Percentiles rank a stretch among this genome's conserved stretches.
These are phyloP conservation scores for Venturia effusa DNA, from an alignment of 2,329 filamentous ascomycete genomes.

Conservation along the genomic window DNA sequence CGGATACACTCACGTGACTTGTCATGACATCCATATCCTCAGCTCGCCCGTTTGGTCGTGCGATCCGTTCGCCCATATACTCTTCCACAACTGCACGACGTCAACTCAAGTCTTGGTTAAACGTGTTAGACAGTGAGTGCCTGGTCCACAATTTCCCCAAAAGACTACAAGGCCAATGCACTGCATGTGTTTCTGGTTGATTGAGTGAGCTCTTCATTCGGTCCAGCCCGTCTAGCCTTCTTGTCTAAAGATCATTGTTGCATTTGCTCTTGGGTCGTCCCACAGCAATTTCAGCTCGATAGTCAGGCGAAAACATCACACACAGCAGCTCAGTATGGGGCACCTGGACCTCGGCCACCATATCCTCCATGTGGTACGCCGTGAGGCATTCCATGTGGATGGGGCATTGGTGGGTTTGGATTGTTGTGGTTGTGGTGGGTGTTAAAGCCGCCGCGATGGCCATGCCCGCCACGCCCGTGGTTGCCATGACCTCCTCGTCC, in stretches of 20 bases:
- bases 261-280: background rate
- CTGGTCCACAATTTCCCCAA: background rate
- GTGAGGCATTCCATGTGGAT: background rate
- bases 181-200: background rate
- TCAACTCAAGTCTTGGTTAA: background rate
- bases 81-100: background rate
- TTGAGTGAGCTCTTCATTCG: background rate
- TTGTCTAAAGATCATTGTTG: background rate
- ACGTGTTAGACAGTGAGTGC: background rate
- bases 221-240: background rate
- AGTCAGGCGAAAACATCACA: background rate
- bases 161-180: background rate
- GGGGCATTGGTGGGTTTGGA: background rate
- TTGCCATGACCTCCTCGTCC: background rate
- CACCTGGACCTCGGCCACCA: background rate
- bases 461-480: background rate
- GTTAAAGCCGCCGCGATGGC: conserved; percentile 1
- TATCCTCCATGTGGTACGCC: background rate
- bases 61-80: background rate
- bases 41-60: background rate
- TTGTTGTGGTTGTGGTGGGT: background rate
- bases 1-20: background rate
- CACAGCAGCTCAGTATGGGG: background rate
- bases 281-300: background rate
- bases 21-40: background rate